Evolutionary conservation across 2,329 filamentous ascomycete species (phyloP).

Genomic region (Pseudonectria foliicola): DNA sequence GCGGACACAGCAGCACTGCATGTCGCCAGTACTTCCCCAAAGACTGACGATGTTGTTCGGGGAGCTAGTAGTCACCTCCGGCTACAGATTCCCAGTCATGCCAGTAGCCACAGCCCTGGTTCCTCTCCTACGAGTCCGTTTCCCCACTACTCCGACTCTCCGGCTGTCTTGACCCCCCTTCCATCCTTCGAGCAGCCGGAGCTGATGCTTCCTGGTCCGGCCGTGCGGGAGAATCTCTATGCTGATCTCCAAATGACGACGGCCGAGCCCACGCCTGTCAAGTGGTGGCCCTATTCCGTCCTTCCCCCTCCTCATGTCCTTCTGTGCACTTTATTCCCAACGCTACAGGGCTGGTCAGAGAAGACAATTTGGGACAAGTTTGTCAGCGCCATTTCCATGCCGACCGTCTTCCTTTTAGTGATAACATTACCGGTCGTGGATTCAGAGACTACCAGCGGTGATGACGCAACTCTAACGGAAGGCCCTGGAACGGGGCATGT

Average conservation of each 20-base stretch:
- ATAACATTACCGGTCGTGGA: constrained; percentile 90
- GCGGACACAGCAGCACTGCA: no score
- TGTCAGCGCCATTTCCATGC: constrained; percentile 75
- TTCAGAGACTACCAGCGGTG: constrained; percentile 46
- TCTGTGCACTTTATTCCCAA: constrained; percentile 74
- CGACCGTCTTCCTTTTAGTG: constrained; percentile 83
- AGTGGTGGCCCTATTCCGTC: constrained; percentile 75
- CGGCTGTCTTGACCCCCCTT: constrained; percentile 36
- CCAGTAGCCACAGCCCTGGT: constrained; percentile 34
- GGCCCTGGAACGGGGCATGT: constrained; percentile 21
- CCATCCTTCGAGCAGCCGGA: constrained; percentile 40
- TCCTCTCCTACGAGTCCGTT: constrained; percentile 57
- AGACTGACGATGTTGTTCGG: constrained; percentile 7
- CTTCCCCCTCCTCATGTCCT: constrained; percentile 68
- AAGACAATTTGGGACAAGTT: constrained; percentile 83
- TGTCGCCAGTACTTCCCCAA: constrained; percentile 13
- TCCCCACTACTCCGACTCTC: constrained; percentile 58
- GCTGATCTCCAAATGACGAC: constrained; percentile 32
- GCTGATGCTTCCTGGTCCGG: constrained; percentile 37
- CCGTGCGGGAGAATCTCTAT: constrained; percentile 41
- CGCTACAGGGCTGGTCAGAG: constrained; percentile 70
- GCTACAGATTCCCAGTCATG: constrained; percentile 41
- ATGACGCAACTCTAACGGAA: constrained; percentile 18
- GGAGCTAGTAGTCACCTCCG: constrained; percentile 23
- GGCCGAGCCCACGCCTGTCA: constrained; percentile 42